Evolutionary conservation across 2,329 filamentous ascomycete genomes (phyloP), one percentile per base, ranked within the genome.

Genomic region (Penicillium sp.): DNA sequence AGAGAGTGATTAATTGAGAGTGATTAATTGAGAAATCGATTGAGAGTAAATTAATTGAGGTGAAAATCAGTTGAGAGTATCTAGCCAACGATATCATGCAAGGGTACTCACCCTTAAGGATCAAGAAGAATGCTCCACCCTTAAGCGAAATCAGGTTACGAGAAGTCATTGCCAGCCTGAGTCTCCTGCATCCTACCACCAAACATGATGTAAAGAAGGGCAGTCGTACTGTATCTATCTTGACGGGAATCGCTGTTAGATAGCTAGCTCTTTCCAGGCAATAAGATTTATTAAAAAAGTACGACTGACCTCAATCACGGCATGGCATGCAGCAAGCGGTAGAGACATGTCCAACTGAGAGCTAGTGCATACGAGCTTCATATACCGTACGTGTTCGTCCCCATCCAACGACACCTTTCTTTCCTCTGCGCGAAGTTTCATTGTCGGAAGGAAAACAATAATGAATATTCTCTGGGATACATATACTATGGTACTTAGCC

Each of bases 91-190:
- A 54, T 35, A 54, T 47, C 44, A 47, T 47, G 19, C 44, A 47
- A 47, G 24, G 19, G 44, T 24, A 47, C 44, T 47, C 44, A 47
- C 44, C 44, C 44, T 26, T 24, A 12, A 47, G 44, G 44, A 47
- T 47, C 44, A 24, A 24, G 44, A 47, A 26, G 6, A 47, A 47
- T 47, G 19, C 44, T 47, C 19, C 44, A 47, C 44, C 44, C 44
- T 47, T 24, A 47, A 47, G 44, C 44, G 44, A 47, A 47, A 47
- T 47, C 44, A 47, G 44, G 44, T 47, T 47, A 47, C 44, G 8
- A 47, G 44, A 47, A 47, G 44, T 47, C 44, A 47, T 47, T 47
- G 19, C 44, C 44, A 47, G 44, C 19, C 44, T 7, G 19, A 47
- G 44, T 47, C 44, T 47, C 44, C 19, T 24, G 44, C 44, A 47